These are phyloP conservation scores for Cladophialophora exuberans DNA, from an alignment of 2,329 filamentous ascomycete species.

Conservation along the genomic window DNA sequence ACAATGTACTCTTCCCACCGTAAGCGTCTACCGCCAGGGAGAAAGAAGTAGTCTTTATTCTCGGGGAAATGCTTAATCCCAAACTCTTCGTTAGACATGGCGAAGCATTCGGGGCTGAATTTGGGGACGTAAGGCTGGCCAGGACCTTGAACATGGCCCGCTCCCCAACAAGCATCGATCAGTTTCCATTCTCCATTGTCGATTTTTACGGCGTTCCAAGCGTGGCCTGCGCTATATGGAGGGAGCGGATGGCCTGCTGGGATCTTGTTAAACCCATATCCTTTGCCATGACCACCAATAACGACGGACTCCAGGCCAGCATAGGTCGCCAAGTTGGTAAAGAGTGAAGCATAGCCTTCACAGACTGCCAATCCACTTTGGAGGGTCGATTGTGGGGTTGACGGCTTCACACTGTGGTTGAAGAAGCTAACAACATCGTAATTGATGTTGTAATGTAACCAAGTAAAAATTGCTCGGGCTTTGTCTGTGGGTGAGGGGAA, in stretches of 20 bases:
- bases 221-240: conserved; percentile 68
- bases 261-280: conserved; percentile 70
- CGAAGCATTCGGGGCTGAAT: conserved; percentile 68
- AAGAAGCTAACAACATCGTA: conserved; percentile 86
- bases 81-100: conserved; percentile 75
- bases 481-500: conserved; percentile 88
- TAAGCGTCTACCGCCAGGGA: conserved; percentile 68
- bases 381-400: conserved; percentile 73
- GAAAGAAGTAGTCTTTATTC: conserved; percentile 71
- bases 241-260: conserved; percentile 68
- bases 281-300: conserved; percentile 81
- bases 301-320: conserved; percentile 79
- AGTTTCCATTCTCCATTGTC: conserved; percentile 90
- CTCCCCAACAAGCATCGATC: conserved; percentile 90
- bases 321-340: conserved; percentile 73
- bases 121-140: conserved; percentile 65
- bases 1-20: conserved; percentile 83
- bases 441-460: conserved; percentile 90
- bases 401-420: conserved; percentile 65
- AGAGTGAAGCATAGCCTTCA: conserved; percentile 85
- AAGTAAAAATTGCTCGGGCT: conserved; percentile 88
- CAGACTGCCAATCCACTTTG: conserved; percentile 82
- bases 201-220: conserved; percentile 91
- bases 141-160: conserved; percentile 65
- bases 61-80: conserved; percentile 77